phyloP scores from a whole-genome alignment of 2,329 filamentous ascomycete genomes.

The Colletotrichum sp. region DNA sequence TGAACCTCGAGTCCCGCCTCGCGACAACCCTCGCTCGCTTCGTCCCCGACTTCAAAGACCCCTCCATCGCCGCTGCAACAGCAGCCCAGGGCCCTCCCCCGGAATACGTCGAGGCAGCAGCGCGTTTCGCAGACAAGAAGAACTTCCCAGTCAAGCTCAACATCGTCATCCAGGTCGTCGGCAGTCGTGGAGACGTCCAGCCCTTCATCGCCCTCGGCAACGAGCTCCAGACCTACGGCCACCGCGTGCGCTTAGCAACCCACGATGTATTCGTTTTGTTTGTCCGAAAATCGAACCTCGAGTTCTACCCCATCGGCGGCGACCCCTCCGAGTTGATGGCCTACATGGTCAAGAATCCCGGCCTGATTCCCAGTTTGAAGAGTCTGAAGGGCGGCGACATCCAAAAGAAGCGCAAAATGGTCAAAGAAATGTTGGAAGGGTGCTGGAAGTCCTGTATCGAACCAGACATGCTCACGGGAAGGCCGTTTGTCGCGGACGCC shows the following conservation, averaged over 20 bases:
- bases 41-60: constrained; percentile 10
- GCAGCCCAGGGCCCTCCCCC: background rate
- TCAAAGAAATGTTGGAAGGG: constrained; percentile 26
- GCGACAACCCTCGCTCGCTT: constrained; percentile 12
- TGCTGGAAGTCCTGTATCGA: constrained; percentile 29
- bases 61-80: background rate
- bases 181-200: constrained; percentile 58
- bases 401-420: constrained; percentile 26
- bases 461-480: constrained; percentile 5
- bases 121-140: background rate
- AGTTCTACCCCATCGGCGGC: constrained; percentile 61
- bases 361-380: constrained; percentile 29
- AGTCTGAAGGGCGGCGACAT: constrained; percentile 30
- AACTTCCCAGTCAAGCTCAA: constrained; percentile 37
- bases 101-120: constrained; percentile 8
- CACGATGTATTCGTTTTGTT: constrained; percentile 54
- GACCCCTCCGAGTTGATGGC: constrained; percentile 48
- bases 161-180: constrained; percentile 60
- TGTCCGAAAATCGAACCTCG: constrained; percentile 49
- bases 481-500: constrained; percentile 51
- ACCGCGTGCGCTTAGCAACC: constrained; percentile 56
- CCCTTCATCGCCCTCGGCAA: constrained; percentile 59
- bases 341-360: constrained; percentile 33
- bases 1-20: constrained; percentile 17
- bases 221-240: constrained; percentile 49